Conservation (phyloP, 2,329 filamentous ascomycete species). For the Paracorniculantispora psalliotae region DNA sequence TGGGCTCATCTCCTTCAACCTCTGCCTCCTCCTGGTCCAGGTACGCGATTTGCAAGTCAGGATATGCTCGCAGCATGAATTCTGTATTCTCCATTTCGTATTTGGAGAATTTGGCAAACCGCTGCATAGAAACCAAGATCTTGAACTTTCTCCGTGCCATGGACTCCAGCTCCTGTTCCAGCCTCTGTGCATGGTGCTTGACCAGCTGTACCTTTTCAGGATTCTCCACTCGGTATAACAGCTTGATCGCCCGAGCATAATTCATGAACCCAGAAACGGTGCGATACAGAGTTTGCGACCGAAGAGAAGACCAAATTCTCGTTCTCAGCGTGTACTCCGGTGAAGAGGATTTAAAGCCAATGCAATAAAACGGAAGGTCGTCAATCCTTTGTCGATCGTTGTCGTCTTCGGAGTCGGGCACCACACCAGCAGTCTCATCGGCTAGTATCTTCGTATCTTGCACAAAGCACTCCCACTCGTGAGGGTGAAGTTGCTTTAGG, state of each 20-base stretch:
- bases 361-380: slow-evolving; percentile 98
- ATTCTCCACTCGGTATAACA: slow-evolving; percentile 97
- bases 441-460: slow-evolving; percentile 99
- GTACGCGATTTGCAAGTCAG: slow-evolving; percentile 95
- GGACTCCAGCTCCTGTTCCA: slow-evolving; percentile 92
- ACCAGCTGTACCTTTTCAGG: slow-evolving; percentile 99
- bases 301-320: slow-evolving; percentile 96
- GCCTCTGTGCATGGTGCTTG: slow-evolving; percentile 87
- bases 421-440: slow-evolving; percentile 54
- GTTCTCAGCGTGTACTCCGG: slow-evolving; percentile 97
- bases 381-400: slow-evolving; percentile 98
- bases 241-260: slow-evolving; percentile 97
- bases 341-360: slow-evolving; percentile 98
- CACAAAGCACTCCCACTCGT: slow-evolving; percentile 99
- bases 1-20: slow-evolving; percentile 88
- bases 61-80: slow-evolving; percentile 93
- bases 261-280: slow-evolving; percentile 99
- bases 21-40: slow-evolving; percentile 88
- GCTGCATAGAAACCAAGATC: slow-evolving; percentile 96
- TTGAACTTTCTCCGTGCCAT: slow-evolving; percentile 99
- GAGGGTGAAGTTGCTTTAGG: slow-evolving; percentile 94
- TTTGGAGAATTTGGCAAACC: slow-evolving; percentile 98
- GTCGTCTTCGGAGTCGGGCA: slow-evolving; percentile 59
- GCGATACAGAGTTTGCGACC: slow-evolving; percentile 94
- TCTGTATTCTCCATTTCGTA: slow-evolving; percentile 99